Base-by-base conservation (phyloP, 352 stramenopile genomes). In the Phytophthora niederhauseri region DNA sequence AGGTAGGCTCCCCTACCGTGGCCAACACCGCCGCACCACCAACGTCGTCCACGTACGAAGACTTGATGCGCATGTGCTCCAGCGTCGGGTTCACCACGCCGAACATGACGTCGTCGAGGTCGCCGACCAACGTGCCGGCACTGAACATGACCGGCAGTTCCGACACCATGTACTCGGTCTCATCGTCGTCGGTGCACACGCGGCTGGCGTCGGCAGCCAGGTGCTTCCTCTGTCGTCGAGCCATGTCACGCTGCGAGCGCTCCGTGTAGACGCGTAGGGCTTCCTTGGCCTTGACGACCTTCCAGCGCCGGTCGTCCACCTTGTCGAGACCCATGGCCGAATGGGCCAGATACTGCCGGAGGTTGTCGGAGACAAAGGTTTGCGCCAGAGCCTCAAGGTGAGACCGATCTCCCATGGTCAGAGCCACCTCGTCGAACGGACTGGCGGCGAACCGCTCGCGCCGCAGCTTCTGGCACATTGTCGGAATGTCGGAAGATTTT, bases 1-100 rank as follows among this genome's bases (percentile, higher is more conserved):
- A 30, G 6, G 80, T 88, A 4, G 81, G 77, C 12, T 78, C 66
- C 31, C 80, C 70, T 2, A 88, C 60, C 0, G 71, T 73, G 1
- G 77, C 79, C 14, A 90, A 48, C 31, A 90, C 70, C 0, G 71
- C 70, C 11, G 77, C 70, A 45, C 81, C 72, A 34, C 61, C 70
- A 26, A 87, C 55, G 41, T 73, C 69, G 41, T 80, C 70, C 24
- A 87, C 72, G 57, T 90, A 83, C 52, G 76, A 81, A 1, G 73
- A 70, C 51, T 81, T 83, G 61, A 83, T 68, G 11, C 67, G 67
- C 76, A 79, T 80, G 41, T 66, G 59, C 20, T 83, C 73, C 17
- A 75, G 51, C 15, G 73, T 77, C 43, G 63, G 70, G 22, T 76
- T 79, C 15, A 79, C 60, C 17, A 72, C 61, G 4, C 76, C 76